phyloP scores from a whole-genome alignment of 805 yeast species.

The Lipomyces lipofer region DNA sequence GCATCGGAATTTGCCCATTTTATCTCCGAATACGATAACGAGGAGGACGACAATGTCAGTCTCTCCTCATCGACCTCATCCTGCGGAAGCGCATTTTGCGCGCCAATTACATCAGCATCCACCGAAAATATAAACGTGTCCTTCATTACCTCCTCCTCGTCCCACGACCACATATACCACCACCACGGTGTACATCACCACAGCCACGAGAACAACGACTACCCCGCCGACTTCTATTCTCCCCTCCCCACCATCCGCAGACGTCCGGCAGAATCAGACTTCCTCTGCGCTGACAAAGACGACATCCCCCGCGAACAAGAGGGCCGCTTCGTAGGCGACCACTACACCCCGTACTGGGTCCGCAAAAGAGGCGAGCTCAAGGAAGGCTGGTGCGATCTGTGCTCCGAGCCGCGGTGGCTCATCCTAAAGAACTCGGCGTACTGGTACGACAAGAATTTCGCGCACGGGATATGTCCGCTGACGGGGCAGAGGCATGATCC shows the following conservation, averaged over 20 bases:
- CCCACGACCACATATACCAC: background rate
- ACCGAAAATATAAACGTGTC: too few relatives aligned
- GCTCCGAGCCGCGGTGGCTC: slow-evolving; percentile 32
- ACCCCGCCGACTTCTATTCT: slow-evolving; percentile 20
- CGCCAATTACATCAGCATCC: background rate
- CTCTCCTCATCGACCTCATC: background rate
- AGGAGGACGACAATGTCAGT: background rate
- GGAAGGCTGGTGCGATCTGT: slow-evolving; percentile 35
- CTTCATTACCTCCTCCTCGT: background rate
- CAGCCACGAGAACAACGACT: background rate
- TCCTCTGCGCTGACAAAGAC: slow-evolving; percentile 11
- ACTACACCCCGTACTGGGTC: slow-evolving; percentile 34
- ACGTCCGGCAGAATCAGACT: slow-evolving; percentile 26
- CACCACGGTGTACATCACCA: too few relatives aligned
- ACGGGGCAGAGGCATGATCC: slow-evolving; percentile 27
- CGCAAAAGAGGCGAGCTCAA: slow-evolving; percentile 33
- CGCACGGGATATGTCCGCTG: slow-evolving; percentile 32
- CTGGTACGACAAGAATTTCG: slow-evolving; percentile 34
- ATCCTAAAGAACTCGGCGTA: slow-evolving; percentile 34
- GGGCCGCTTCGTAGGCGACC: slow-evolving; percentile 28
- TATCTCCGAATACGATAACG: slow-evolving; percentile 5
- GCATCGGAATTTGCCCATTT: slow-evolving; percentile 2
- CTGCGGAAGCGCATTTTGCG: background rate
- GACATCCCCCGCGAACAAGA: slow-evolving; percentile 28
- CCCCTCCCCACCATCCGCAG: slow-evolving; percentile 15